phyloP scores from a whole-genome alignment of 2,329 filamentous ascomycete genomes.

The Paecilomyces variotii region DNA sequence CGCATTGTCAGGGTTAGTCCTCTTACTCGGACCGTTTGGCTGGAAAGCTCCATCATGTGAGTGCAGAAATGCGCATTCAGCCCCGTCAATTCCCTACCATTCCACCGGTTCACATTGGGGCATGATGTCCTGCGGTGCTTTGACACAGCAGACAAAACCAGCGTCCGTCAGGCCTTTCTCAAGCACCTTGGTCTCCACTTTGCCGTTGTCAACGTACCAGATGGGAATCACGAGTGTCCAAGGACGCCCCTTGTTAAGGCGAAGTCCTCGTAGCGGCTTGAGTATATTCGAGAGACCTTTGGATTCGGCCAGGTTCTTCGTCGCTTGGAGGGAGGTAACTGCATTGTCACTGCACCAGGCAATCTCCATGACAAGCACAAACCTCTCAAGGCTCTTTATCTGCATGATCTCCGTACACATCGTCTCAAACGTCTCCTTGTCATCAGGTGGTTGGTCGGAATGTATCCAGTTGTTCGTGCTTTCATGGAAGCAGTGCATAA shows the following conservation, averaged over 20 bases:
- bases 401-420: neutral
- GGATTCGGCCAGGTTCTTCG: neutral
- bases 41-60: neutral
- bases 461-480: neutral
- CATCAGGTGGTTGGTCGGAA: neutral
- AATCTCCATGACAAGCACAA: neutral
- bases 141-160: neutral
- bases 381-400: neutral
- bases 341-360: neutral
- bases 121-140: neutral
- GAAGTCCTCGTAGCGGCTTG: neutral
- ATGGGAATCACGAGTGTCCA: neutral
- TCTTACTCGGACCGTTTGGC: neutral
- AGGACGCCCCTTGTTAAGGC: neutral
- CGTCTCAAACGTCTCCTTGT: neutral
- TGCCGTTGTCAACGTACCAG: neutral
- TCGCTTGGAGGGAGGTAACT: neutral
- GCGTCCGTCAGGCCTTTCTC: neutral
- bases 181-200: neutral
- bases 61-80: neutral
- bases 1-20: neutral
- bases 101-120: neutral
- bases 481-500: neutral
- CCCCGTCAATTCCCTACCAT: neutral
- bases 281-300: neutral